Base-by-base conservation (phyloP, 805 yeast genomes). In the Sugiyamaella chiloensis region DNA sequence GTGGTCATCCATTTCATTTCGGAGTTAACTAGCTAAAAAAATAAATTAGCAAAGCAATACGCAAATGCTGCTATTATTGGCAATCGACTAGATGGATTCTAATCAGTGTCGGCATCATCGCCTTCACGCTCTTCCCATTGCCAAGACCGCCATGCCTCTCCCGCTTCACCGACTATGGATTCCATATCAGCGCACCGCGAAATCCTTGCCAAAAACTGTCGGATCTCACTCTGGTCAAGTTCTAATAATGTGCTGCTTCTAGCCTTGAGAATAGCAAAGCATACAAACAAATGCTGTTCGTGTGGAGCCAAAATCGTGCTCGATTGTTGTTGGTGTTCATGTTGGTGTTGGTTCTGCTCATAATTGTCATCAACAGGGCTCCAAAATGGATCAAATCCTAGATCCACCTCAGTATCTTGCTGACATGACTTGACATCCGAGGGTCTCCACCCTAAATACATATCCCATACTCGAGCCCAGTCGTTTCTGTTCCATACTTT, bases 391-490 rank as follows among this genome's bases (percentile, higher is more conserved):
- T 81, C 86, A n/a, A 80, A 78, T 11, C 85, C 85, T 21, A 40
- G 12, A 52, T 37, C n/a, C 50, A 56, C 5, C 44, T 40, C 24
- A 46, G 40, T 12, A 36, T 29, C 9, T 54, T 50, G 50, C 61
- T 63, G 39, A 26, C 11, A 11, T 26, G 40, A 39, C 32, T 36
- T 24, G 12, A 47, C 39, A 20, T 40, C 43, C 36, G 26, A 21
- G 4, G 53, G 52, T 5, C 65, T 52, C 81, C 90, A 87, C 1
- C 96, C 96, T 21, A 90, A 65, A 39, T 89, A 65, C 53, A 81
- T 68, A 67, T 90, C 98, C 98, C 98, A 90, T 5, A 88, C 73
- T 52, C 96, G 73, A 9, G 93, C 96, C 44, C 96, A 68, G 64
- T 88, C 96, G 50, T 73, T 74, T 52, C 85, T 76, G 37, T 89